Evolutionary conservation across 192 early-diverging fungal genomes (phyloP), one percentile per base, ranked within the genome.

Genomic region (Dispira parvispora): DNA sequence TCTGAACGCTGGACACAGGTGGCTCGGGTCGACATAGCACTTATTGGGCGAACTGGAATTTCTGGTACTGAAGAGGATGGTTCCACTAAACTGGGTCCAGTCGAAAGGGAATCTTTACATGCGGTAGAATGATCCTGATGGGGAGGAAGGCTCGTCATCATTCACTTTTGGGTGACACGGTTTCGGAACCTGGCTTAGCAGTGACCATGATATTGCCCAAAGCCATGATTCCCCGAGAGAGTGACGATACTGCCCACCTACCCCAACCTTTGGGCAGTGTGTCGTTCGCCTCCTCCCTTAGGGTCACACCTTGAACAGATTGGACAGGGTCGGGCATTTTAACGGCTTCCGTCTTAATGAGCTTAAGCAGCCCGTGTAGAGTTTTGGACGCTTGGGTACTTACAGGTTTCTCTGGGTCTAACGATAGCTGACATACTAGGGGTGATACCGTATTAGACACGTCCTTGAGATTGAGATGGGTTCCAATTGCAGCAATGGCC

Each of bases 201-300:
- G 53, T 25, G 53, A 44, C 43, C 58, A 61, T 61, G 43, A 11
- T 61, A n/a, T 42, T 61, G 43, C 58, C 58, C 8, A 61, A 25
- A 23, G 58, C 58, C 20, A 42, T 61, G 8, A 61, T 20, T n/a
- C 58, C 58, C 43, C 58, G 32, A 16, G 83, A 79, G 49, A 89
- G 70, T 11, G 87, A 89, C 5, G 88, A 88, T 5, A 91, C 84
- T 0, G 92, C 92, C 92, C 92, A 93, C 8, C 85, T 86, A 47
- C 85, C 82, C 87, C 90, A 91, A 27, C 84, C 83, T 60, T 86
- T 84, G 2, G 52, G 64, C 64, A n/a, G 66, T 10, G 62, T 42
- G 42, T 64, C 65, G 25, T 45, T 14, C 2, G 65, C 62, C 45
- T 50, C 44, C 28, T 43, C 52, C 6, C 65, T 73, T 0, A 67